Base-by-base conservation (phyloP, 2,329 filamentous ascomycete species). In the Byssothecium circinans region DNA sequence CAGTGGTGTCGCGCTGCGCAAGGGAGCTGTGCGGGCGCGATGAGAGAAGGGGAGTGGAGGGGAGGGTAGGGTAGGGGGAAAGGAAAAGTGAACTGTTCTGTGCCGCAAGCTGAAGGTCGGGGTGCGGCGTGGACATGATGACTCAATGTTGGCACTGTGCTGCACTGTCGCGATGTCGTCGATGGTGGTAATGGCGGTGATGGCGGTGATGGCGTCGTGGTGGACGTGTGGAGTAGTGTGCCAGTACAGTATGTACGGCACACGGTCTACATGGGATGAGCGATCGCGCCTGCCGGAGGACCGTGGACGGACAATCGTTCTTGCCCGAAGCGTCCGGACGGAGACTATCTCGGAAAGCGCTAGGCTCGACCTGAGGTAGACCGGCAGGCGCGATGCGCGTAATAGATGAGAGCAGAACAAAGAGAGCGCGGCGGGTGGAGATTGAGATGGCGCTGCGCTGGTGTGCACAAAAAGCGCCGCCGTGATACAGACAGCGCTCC, bases 351-450 rank as follows among this genome's bases (percentile, higher is more conserved):
- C 40, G 37, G 36, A 29, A 34, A 17, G 43, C 17, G 23, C 34
- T 37, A 30, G 20, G 27, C 25, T 29, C 18, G 29, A 20, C 34
- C 34, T 45, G 36, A 48, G 37, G 43, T 40, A 48, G 49, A 43
- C 32, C 40, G 34, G 43, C 48, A 59, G 50, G 55, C 42, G 56
- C 52, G 43, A 37, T 48, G 53, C 46, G 43, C 39, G 36, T 22
- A 14, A 12, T 8, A 32, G 29, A 32, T 32, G 29, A n/a, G n/a
- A n/a, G n/a, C n/a, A n/a, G 25, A 11, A 27, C 25, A 27, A 27
- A 27, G 25, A 27, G 25, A 6, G 25, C 25, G 25, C 25, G 25
- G 6, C 25, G 29, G 29, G 29, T 32, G 29, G 29, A 32, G 29
- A 32, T 32, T 32, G 29, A n/a, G 29, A 32, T 11, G 25, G n/a